Conservation (phyloP, 1,284 basidiomycete genomes). For the Cystobasidium pallidum region DNA sequence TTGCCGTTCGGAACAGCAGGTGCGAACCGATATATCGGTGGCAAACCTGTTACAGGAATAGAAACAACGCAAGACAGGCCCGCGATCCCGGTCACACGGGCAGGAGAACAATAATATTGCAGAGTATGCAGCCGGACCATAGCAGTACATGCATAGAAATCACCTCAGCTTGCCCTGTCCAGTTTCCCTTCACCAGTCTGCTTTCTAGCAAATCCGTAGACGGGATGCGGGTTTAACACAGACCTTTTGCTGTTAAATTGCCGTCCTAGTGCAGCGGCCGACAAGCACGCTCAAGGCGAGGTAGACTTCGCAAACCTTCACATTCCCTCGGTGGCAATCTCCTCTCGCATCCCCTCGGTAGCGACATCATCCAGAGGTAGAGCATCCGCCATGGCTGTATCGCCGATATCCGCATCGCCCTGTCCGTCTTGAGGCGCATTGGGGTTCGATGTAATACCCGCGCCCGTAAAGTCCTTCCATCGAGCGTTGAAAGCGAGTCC, state of each 20-base stretch:
- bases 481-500: constrained; percentile 44
- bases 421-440: not conserved
- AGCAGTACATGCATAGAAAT: no score
- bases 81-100: no score
- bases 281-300: no score
- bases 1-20: no score
- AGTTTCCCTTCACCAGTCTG: not conserved
- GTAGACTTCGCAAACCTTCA: no score
- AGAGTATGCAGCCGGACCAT: no score
- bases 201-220: constrained; percentile 3
- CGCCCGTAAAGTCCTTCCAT: constrained; percentile 41
- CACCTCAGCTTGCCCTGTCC: no score
- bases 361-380: constrained; percentile 16
- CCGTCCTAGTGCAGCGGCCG: no score
- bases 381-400: not conserved
- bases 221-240: constrained; percentile 19
- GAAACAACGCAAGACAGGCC: no score
- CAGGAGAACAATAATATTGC: no score
- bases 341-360: constrained; percentile 21
- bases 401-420: not conserved
- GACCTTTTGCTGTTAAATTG: not conserved
- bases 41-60: no score
- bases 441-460: not conserved
- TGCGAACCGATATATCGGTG: not conserved
- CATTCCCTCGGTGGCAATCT: constrained; percentile 25